Evolutionary conservation across 768 basidiomycete genomes (phyloP), one percentile per base, ranked within the genome.

Genomic region (Polyporus arcularius): DNA sequence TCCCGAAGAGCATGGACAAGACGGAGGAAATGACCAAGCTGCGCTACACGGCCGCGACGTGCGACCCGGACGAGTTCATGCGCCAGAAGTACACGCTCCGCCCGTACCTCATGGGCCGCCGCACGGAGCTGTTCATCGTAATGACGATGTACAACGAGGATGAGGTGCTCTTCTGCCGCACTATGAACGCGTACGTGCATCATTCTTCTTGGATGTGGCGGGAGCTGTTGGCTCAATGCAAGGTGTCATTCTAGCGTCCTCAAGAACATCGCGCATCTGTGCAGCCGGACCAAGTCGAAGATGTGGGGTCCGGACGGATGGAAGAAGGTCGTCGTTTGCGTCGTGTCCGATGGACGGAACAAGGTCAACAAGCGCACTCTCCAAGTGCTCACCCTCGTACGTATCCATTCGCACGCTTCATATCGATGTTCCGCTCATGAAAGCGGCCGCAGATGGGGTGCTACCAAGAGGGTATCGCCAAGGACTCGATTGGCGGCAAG

Each of bases 61-160:
- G 92, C 68, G 93, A 94, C 73, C 93, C 92, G 6, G 92, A 95
- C 69, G 87, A 93, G 50, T 95, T 94, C 74, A 87, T 90, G 85
- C 73, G 81, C 31, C 84, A 80, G 48, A 85, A 87, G 62, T 93
- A 92, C 72, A 85, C 90, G 6, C 82, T 95, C 26, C 80, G 93
- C 26, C 93, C 86, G 4, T 94, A 87, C 73, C 80, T 94, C 1
- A 83, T 85, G 67, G 85, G 85, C 57, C 88, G 94, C 55, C 81
- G 87, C 55, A 96, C 94, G 9, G 95, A 96, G 74, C 81, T 97
- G 14, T 95, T 96, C 76, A 92, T 97, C 67, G 94, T 96, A 43
- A 92, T 96, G 86, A 96, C 94, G 46, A 96, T 96, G 93, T 92
- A 92, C 73, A 96, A 96, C 72, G 94, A 97, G 76, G 92, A 92